Conservation (phyloP, 1,284 basidiomycete genomes). For the Tilletia caries region DNA sequence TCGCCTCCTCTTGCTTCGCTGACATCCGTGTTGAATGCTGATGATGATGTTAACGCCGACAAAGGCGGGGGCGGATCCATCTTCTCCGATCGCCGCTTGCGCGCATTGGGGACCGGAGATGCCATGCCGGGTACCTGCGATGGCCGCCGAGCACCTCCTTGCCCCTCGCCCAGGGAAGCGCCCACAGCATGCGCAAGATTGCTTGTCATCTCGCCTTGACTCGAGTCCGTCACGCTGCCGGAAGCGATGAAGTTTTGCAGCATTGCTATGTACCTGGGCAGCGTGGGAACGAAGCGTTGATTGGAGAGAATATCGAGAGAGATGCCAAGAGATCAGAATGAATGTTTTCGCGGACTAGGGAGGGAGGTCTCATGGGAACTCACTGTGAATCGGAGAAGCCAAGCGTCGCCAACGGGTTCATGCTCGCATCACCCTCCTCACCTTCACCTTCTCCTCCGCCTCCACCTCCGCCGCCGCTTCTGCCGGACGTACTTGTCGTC, state of each 20-base stretch:
- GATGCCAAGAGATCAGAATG: not conserved
- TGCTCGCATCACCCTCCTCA: constrained; percentile 20
- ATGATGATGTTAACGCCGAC: too few relatives aligned
- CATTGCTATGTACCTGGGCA: constrained; percentile 39
- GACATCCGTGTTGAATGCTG: too few relatives aligned
- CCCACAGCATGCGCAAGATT: constrained; percentile 5
- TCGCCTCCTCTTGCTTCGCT: too few relatives aligned
- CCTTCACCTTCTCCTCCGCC: not conserved
- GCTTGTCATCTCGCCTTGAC: constrained; percentile 12
- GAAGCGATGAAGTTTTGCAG: constrained; percentile 46
- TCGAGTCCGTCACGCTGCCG: constrained; percentile 32
- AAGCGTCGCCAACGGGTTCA: constrained; percentile 44
- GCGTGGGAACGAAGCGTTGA: not conserved
- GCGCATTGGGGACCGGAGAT: not conserved
- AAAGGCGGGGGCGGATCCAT: too few relatives aligned
- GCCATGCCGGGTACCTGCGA: not conserved
- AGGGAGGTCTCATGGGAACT: not conserved
- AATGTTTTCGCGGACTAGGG: not conserved
- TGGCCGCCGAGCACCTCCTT: constrained; percentile 7
- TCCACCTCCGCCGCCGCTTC: constrained; percentile 12
- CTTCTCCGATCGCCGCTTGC: too few relatives aligned
- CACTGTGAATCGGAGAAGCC: constrained; percentile 46
- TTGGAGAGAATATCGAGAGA: not conserved
- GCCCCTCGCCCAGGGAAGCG: constrained; percentile 2
- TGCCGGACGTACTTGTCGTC: not conserved